These are phyloP conservation scores for Colletotrichum liriopes DNA, from an alignment of 2,329 filamentous ascomycete species.

Conservation along the genomic window DNA sequence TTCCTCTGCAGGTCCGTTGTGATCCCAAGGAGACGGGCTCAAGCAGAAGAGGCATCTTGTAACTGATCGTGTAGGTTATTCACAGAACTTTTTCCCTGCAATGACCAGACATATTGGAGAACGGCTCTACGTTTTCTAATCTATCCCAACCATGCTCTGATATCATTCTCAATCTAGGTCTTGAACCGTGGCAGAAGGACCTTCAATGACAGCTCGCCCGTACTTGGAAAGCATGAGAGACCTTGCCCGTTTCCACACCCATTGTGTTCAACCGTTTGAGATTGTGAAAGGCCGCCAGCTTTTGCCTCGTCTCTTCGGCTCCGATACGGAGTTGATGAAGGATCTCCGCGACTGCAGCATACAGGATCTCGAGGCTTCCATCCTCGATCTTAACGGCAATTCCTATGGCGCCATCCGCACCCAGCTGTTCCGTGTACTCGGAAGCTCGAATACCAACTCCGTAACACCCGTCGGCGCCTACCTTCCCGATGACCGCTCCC, in stretches of 20 bases:
- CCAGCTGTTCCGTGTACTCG: conserved; percentile 54
- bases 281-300: conserved; percentile 53
- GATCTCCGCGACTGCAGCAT: conserved; percentile 60
- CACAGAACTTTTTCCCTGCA: background rate
- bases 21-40: background rate
- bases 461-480: conserved; percentile 66
- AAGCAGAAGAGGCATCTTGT: background rate
- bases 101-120: background rate
- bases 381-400: conserved; percentile 66
- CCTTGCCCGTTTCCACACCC: conserved; percentile 54
- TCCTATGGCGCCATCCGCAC: conserved; percentile 56
- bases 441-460: conserved; percentile 59
- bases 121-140: too few species aligned
- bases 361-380: conserved; percentile 60
- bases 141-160: too few species aligned
- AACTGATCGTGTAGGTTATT: background rate
- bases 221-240: conserved; percentile 40
- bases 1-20: background rate
- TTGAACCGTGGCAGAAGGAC: background rate
- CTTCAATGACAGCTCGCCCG: background rate
- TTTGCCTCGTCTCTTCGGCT: conserved; percentile 47
- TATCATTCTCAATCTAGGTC: too few species aligned
- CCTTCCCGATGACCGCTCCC: conserved; percentile 60
- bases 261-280: conserved; percentile 56
- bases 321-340: conserved; percentile 60